Base-by-base conservation (phyloP, 306 rosid species). In the Parietaria judaica region DNA sequence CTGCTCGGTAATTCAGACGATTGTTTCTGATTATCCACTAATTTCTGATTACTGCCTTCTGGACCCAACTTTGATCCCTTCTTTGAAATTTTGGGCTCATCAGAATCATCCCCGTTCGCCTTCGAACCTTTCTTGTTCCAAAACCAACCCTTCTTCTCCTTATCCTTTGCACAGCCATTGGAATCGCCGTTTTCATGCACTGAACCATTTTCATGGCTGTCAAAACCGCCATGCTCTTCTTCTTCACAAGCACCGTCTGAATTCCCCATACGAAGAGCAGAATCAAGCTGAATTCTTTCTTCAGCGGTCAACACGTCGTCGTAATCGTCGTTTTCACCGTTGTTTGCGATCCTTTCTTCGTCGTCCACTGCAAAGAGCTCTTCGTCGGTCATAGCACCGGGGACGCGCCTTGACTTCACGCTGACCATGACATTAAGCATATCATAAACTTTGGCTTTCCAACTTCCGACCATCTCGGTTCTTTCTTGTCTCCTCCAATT, bases 361-460 rank as follows among this genome's bases (percentile, higher is more conserved):
- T 86, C 94, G 44, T 86, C 94, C 70, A 71, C 94, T 7, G 95
- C 81, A 81, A 94, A 94, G 57, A 88, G 90, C 84, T 94, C 97
- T 76, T 94, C 99, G 65, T 94, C 99, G 35, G 97, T 86, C 99
- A 94, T 86, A 39, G 99, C 99, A 76, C 99, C 99, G 23, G 97
- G 99, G 58, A 94, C 96, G 73, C 95, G 76, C 75, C 99, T 89
- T 45, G 99, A 89, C 76, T 94, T 94, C 70, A 94, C 95, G 70
- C 97, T 94, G 66, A 94, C 99, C 97, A 86, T 84, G 58, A 94
- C 97, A 52, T 89, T 85, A 78, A 86, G 97, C 99, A 94, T 94
- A 82, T 94, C 99, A 62, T 81, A 89, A 58, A 94, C 95, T 78
- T 79, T 86, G 41, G 95, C 99, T 75, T 89, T 94, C 99, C 99